These are phyloP conservation scores for Chaetomidium leptoderma DNA, from an alignment of 495 filamentous ascomycete genomes.

Conservation along the genomic window DNA sequence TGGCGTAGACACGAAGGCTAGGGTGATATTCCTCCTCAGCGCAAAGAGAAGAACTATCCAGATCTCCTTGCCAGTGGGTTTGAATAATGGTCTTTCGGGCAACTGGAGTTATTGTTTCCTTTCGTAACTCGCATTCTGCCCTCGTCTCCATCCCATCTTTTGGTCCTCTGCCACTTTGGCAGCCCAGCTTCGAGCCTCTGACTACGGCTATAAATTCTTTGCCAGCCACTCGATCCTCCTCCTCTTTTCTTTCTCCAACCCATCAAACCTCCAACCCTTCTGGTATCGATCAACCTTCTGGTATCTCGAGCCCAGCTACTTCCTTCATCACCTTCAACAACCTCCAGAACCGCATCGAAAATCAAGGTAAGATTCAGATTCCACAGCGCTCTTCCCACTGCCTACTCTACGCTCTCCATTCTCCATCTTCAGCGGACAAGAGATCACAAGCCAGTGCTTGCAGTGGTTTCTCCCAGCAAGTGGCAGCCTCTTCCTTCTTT, in stretches of 20 bases:
- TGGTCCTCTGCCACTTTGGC: neutral
- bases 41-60: neutral
- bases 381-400: neutral
- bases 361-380: neutral
- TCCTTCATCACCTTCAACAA: neutral
- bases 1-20: neutral
- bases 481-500: neutral
- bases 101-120: neutral
- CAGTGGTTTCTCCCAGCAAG: neutral
- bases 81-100: neutral
- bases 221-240: neutral
- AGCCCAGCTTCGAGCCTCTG: neutral
- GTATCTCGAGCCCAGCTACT: neutral
- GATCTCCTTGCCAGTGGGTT: neutral
- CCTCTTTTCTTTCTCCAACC: constrained; percentile 3
- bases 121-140: neutral
- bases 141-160: neutral
- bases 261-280: neutral
- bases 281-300: constrained; percentile 7
- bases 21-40: too few relatives aligned
- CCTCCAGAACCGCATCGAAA: neutral
- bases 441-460: neutral
- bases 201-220: neutral
- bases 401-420: neutral
- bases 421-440: neutral